Base-by-base conservation (phyloP, 305 asterid genomes). In the Fraxinus xanthoxyloides region DNA sequence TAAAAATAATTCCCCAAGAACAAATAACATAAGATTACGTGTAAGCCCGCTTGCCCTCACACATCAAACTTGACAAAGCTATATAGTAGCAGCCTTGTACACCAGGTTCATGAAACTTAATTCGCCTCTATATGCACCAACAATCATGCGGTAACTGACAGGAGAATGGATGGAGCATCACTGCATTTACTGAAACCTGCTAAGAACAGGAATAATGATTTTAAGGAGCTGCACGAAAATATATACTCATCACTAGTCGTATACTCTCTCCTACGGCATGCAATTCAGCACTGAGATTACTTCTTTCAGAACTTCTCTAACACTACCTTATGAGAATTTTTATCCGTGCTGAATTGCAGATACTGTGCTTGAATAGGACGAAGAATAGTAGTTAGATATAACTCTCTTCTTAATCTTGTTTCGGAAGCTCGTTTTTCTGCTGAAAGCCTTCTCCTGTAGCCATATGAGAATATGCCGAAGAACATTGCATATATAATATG, bases 351-450 rank as follows among this genome's bases (percentile, higher is more conserved):
- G 38, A 59, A 19, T 2, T 24, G 76, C 40, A 17, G 43, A 8
- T 26, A 54, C 48, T 15, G 70, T 75, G 5, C 72, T 59, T 59
- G 10, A 9, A 65, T 9, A 2, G 30, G 12, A 65, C 48, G 72
- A 40, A 17, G 26, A 28, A 51, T 15, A 79, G 61, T 26, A 21
- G 77, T 26, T 26, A 26, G 30, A 28, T 21, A 65, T 86, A 86
- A 92, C 95, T 86, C 86, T 88, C 85, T 92, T 92, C 90, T 92
- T 92, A 28, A 92, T 61, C 86, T 91, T 92, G 83, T 92, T 92
- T 21, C 97, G 87, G 86, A 92, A 92, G 78, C 97, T 77, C 84
- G 95, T 91, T 87, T 91, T 92, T 77, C 95, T 84, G 85, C 97
- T 92, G 80, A 92, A 92, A 48, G 94, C 97, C 75, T 86, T 88